Conservation (phyloP, 768 basidiomycete genomes). For the Suillus discolor region DNA sequence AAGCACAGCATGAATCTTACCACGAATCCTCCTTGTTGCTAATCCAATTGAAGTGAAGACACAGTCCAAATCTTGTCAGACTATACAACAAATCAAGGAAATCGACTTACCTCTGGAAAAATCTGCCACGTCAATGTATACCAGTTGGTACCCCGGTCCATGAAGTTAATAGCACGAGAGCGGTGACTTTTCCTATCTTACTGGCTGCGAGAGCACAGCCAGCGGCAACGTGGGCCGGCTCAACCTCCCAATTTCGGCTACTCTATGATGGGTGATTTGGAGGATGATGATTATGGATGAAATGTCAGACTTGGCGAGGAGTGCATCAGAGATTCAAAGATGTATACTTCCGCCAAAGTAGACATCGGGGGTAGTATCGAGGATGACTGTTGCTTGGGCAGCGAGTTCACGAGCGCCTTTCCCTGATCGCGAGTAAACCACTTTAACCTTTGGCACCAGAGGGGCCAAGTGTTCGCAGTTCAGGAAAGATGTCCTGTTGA, state of each 20-base stretch:
- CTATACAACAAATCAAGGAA: constrained; percentile 3
- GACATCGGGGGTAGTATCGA: constrained; percentile 44
- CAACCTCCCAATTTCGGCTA: no score
- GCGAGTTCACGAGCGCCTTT: constrained; percentile 59
- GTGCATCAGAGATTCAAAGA: constrained; percentile 50
- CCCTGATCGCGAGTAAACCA: constrained; percentile 80
- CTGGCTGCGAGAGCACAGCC: constrained; percentile 53
- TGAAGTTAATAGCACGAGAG: constrained; percentile 49
- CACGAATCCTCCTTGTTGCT: constrained; percentile 84
- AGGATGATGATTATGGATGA: constrained; percentile 73
- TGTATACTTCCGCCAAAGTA: constrained; percentile 58
- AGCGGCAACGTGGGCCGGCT: constrained; percentile 52
- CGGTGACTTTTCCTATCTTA: constrained; percentile 69
- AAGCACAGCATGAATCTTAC: constrained; percentile 43
- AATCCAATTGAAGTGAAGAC: constrained; percentile 31
- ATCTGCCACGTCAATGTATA: constrained; percentile 76
- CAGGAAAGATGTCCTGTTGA: constrained; percentile 70
- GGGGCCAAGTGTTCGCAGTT: constrained; percentile 55
- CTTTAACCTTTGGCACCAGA: constrained; percentile 52
- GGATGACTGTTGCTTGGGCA: constrained; percentile 42
- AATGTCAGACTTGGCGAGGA: constrained; percentile 72
- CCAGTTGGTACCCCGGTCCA: constrained; percentile 69
- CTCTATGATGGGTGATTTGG: constrained; percentile 73
- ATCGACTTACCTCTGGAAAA: constrained; percentile 64
- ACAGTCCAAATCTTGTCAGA: constrained; percentile 4